Percentiles rank a stretch among this genome's conserved stretches.
These are phyloP conservation scores for Potentilla sterilis DNA, from an alignment of 306 rosid species.

Conservation along the genomic window DNA sequence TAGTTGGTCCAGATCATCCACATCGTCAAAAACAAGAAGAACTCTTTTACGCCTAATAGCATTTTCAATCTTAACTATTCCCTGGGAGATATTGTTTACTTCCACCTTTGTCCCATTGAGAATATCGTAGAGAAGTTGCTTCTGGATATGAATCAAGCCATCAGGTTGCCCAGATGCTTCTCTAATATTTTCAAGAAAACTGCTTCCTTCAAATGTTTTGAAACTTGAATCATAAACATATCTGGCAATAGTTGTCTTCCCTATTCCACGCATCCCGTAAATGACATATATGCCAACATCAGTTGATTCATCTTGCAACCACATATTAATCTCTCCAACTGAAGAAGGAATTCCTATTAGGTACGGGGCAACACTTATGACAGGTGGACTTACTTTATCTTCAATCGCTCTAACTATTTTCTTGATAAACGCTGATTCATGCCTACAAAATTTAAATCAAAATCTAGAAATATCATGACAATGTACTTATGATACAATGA, in stretches of 20 bases:
- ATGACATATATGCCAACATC: not conserved
- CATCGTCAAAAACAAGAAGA: slow-evolving; percentile 12
- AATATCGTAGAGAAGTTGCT: slow-evolving; percentile 2
- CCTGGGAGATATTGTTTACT: not conserved
- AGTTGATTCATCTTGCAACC: not conserved
- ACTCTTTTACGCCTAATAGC: not conserved
- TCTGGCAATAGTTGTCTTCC: slow-evolving; percentile 2
- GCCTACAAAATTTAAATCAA: too few relatives aligned
- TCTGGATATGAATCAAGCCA: not conserved
- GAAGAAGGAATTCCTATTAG: not conserved
- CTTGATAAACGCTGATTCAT: slow-evolving; percentile 1
- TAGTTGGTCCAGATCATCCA: not conserved
- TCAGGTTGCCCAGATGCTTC: not conserved
- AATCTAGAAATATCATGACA: too few relatives aligned
- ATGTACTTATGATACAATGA: too few relatives aligned
- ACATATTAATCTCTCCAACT: rapidly evolving
- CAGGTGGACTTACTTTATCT: not conserved
- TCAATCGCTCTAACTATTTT: not conserved
- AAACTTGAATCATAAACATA: not conserved
- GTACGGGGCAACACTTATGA: not conserved
- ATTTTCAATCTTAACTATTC: not conserved
- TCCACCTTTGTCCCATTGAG: not conserved
- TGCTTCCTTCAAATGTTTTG: not conserved
- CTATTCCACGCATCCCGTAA: not conserved
- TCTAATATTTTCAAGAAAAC: slow-evolving; percentile 1